Evolutionary conservation across 2,329 filamentous ascomycete species (phyloP), one percentile per base, ranked within the genome.

Genomic region (Trichoderma aggressivum): DNA sequence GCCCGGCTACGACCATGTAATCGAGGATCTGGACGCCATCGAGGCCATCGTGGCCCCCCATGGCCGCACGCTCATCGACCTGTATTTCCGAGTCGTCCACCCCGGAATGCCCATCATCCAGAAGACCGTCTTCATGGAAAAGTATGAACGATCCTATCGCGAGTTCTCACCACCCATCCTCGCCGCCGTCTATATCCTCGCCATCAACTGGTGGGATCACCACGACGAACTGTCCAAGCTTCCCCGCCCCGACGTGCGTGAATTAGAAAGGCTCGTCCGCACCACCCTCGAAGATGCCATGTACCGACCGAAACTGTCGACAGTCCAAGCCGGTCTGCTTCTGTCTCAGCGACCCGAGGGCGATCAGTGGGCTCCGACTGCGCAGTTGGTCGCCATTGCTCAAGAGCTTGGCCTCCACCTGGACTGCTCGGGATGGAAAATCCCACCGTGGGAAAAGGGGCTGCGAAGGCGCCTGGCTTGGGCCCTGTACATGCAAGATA

Each of bases 401-500:
- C 94, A 97, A 79, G 94, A 97, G 80, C 86, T 98, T 3, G 94
- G 94, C 60, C 84, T 98, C 50, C 94, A 98, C 79, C 89, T 97
- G 53, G 94, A 97, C 81, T 97, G 94, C 82, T 89, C 91, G 6
- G 85, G 86, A 66, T 97, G 94, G 94, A 93, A 93, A 73, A 95
- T 97, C 68, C 93, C 94, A 32, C 86, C 87, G 0, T 97, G 94
- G 94, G 94, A 97, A 80, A 91, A 92, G 75, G 92, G 93, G 0
- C 80, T 97, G 71, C 87, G 94, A 72, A 96, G 95, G 79, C 89
- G 94, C 62, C 87, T 97, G 55, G 94, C 93, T 1, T 97, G 94
- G 94, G 94, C 93, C 2, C 81, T 97, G 64, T 97, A 96, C 79
- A 95, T 97, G 91, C 94, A 97, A 81, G 94, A 98, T 81, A 97